Base-by-base conservation (phyloP, 306 rosid species). In the Gleditsia sinensis region DNA sequence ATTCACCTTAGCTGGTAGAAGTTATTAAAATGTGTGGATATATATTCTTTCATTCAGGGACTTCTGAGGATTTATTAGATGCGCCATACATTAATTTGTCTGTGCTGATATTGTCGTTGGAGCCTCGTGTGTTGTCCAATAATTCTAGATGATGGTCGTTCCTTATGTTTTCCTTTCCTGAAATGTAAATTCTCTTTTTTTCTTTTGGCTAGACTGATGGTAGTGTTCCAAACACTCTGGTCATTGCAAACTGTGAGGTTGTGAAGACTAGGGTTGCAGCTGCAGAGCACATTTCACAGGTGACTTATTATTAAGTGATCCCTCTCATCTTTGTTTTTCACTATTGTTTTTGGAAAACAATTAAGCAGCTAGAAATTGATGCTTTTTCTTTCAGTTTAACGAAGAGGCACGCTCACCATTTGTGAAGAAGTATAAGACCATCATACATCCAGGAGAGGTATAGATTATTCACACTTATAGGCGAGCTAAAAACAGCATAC, bases 401-500 rank as follows among this genome's bases (percentile, higher is more conserved):
- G 99, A 95, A 68, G 99, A 95, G 82, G 95, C 99, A 0, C 99
- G 99, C 20, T 95, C 99, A 4, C 99, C 99, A 9, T 95, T 95
- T 83, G 99, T 95, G 16, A 95, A 90, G 97, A 95, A 95, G 94
- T 95, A 83, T 89, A 95, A 95, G 85, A 95, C 99, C 67, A 92
- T 95, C 84, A 92, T 95, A 72, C 99, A 95, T 79, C 99, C 99
- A 0, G 99, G 99, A 71, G 99, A 95, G 98, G 99, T 90, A 92
- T 62, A 69, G 19, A 49, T 33, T 61, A 46, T 54, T 68, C 51
- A 13, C 54, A 32, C 12, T 36, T 14, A 50, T 58, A 17, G 33
- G 24, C 1, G n/a, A 14, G 40, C 63, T 59, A 17, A 72, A 53
- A 71, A 6, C 20, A 54, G 50, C 33, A 19, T 16, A 33, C 48